Percentiles rank a stretch among this genome's conserved stretches.
Evolutionary conservation across 2,329 filamentous ascomycete genomes (phyloP).

Genomic region (Botrytis fabae): DNA sequence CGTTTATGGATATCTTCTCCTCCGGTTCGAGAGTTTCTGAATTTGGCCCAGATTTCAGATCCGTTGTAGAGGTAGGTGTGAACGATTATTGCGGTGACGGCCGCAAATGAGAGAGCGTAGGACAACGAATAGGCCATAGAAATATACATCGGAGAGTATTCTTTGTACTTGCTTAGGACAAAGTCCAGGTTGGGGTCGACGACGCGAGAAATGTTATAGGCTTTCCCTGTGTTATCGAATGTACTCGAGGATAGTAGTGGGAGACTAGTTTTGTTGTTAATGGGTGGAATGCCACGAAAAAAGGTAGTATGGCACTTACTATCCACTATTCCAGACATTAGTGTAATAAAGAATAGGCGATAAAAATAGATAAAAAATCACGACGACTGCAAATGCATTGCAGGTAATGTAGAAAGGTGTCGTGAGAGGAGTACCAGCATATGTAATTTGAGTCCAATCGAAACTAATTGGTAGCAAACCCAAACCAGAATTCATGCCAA

Average conservation of each 20-base stretch:
- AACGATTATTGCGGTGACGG: conserved; percentile 70
- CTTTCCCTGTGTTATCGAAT: conserved; percentile 61
- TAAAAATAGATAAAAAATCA: not conserved
- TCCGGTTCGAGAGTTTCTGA: conserved; percentile 2
- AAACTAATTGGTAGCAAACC: conserved; percentile 48
- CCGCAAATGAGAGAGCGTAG: conserved; percentile 70
- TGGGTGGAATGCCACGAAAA: too few relatives aligned
- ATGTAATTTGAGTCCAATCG: conserved; percentile 46
- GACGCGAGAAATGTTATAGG: conserved; percentile 65
- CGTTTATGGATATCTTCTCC: conserved; percentile 50
- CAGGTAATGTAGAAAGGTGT: conserved; percentile 12
- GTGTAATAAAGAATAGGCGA: conserved; percentile 58
- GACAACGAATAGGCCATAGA: conserved; percentile 31
- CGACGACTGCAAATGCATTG: conserved; percentile 3
- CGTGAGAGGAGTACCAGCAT: conserved; percentile 58
- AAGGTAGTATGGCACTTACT: conserved; percentile 31
- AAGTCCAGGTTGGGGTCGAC: conserved; percentile 48
- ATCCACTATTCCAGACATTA: conserved; percentile 62
- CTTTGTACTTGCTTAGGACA: conserved; percentile 5
- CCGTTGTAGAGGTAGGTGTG: conserved; percentile 68
- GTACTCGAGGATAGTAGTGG: conserved; percentile 6
- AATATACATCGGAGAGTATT: conserved; percentile 11
- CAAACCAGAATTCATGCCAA: conserved; percentile 44
- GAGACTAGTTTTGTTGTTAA: not conserved
- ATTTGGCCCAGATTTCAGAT: conserved; percentile 52